Conservation (phyloP, 306 rosid genomes). For the Pyrus communis region DNA sequence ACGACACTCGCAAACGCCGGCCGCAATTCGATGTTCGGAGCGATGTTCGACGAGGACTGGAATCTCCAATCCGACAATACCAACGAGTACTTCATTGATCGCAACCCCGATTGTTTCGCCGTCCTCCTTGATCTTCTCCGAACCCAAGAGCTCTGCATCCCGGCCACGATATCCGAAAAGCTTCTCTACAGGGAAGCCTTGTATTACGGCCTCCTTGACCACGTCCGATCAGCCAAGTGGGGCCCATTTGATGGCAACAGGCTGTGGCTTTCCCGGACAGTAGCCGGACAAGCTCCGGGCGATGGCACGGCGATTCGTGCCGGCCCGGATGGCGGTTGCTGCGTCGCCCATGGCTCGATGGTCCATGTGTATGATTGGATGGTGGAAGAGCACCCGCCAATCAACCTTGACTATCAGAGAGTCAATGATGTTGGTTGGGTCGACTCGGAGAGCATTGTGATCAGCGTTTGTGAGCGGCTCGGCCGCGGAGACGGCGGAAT, state of each 20-base stretch:
- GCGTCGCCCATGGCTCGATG: conserved; percentile 86
- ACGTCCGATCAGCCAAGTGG: conserved; percentile 75
- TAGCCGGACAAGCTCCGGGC: conserved; percentile 80
- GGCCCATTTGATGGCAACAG: conserved; percentile 81
- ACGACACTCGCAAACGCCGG: conserved; percentile 95
- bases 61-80: conserved; percentile 21
- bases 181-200: conserved; percentile 79
- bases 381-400: conserved; percentile 69
- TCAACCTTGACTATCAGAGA: conserved; percentile 67
- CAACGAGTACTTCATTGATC: conserved; percentile 68
- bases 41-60: conserved; percentile 84
- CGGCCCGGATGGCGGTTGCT: conserved; percentile 86
- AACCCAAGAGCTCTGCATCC: conserved; percentile 51
- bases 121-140: conserved; percentile 85
- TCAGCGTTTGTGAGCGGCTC: conserved; percentile 65
- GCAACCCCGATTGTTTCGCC: conserved; percentile 81
- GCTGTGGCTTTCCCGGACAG: conserved; percentile 38
- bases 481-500: conserved; percentile 87
- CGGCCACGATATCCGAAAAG: conserved; percentile 52
- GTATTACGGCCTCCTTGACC: conserved; percentile 65
- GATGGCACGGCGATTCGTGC: conserved; percentile 94
- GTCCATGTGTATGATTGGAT: conserved; percentile 95
- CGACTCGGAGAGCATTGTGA: conserved; percentile 46
- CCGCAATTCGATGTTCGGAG: conserved; percentile 76
- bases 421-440: conserved; percentile 91